Evolutionary conservation across 495 filamentous ascomycete genomes (phyloP).

Genomic region (Paragyromitra xinjiangensis): DNA sequence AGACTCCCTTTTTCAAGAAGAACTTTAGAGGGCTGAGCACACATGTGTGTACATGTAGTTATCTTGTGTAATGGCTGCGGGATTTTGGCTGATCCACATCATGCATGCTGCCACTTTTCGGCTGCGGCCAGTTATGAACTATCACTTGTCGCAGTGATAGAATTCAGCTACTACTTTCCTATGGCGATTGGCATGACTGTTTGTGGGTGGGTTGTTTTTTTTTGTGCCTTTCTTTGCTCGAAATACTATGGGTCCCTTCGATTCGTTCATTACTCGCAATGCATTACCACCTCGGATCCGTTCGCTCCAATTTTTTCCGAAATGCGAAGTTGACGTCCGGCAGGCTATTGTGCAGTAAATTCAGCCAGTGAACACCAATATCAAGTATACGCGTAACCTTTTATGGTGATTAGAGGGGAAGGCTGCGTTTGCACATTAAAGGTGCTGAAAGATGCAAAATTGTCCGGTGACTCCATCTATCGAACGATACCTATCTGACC

Average conservation of each 20-base stretch:
- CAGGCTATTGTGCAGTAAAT: neutral
- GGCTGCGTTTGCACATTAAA: neutral
- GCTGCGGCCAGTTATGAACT: conserved; percentile 9
- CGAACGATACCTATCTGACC: neutral
- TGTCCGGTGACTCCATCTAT: neutral
- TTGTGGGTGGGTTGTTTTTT: neutral
- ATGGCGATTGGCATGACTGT: no score
- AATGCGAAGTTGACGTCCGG: neutral
- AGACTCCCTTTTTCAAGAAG: neutral
- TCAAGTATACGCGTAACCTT: neutral
- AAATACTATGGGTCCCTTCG: neutral
- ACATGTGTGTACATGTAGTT: neutral
- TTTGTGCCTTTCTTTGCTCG: neutral
- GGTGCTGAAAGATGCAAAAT: neutral
- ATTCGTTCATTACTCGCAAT: neutral
- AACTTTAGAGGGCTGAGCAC: neutral
- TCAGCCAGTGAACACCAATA: neutral
- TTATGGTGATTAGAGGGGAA: neutral
- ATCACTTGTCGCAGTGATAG: neutral
- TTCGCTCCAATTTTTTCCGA: neutral
- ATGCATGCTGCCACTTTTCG: conserved; percentile 2
- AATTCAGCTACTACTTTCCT: no score
- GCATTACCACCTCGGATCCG: neutral
- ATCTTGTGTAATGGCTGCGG: conserved; percentile 12
- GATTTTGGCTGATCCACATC: conserved; percentile 9